Conservation (phyloP, 306 rosid species). For the Lathyrus tuberosus region DNA sequence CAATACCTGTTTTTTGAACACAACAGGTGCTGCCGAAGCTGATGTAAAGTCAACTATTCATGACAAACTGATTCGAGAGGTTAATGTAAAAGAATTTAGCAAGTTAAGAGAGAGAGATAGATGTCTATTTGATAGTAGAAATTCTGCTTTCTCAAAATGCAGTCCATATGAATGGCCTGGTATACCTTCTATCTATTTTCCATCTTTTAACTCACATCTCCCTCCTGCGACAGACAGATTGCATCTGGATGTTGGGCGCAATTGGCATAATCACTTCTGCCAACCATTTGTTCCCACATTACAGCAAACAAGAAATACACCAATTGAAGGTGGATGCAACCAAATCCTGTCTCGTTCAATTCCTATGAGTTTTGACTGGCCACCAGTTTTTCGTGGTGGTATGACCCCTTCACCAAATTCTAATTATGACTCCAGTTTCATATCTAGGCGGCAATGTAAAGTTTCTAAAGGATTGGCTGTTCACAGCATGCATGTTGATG, state of each 20-base stretch:
- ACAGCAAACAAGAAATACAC: conserved; percentile 63
- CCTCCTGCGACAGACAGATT: conserved; percentile 91
- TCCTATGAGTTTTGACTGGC: conserved; percentile 96
- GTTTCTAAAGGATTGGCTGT: conserved; percentile 66
- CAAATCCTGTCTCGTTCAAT: conserved; percentile 61
- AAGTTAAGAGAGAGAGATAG: conserved; percentile 50
- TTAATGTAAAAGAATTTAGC: conserved; percentile 55
- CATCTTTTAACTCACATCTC: conserved; percentile 72
- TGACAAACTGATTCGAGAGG: conserved; percentile 55
- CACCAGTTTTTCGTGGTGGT: conserved; percentile 79
- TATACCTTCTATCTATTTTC: conserved; percentile 74
- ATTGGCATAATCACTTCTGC: conserved; percentile 92
- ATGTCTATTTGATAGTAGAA: conserved; percentile 54
- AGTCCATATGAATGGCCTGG: conserved; percentile 89
- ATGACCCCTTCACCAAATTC: conserved; percentile 61
- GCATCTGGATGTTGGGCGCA: conserved; percentile 91
- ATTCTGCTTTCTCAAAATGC: conserved; percentile 58
- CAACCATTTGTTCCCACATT: conserved; percentile 77
- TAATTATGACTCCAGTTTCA: conserved; percentile 75
- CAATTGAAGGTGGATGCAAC: conserved; percentile 73
- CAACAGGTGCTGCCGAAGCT: conserved; percentile 37
- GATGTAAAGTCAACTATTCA: conserved; percentile 45
- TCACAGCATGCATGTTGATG: conserved; percentile 59
- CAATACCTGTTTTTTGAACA: conserved; percentile 41
- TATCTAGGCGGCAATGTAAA: conserved; percentile 72